phyloP scores from a whole-genome alignment of 129 eudicot genomes.

The Ambrosia artemisiifolia region DNA sequence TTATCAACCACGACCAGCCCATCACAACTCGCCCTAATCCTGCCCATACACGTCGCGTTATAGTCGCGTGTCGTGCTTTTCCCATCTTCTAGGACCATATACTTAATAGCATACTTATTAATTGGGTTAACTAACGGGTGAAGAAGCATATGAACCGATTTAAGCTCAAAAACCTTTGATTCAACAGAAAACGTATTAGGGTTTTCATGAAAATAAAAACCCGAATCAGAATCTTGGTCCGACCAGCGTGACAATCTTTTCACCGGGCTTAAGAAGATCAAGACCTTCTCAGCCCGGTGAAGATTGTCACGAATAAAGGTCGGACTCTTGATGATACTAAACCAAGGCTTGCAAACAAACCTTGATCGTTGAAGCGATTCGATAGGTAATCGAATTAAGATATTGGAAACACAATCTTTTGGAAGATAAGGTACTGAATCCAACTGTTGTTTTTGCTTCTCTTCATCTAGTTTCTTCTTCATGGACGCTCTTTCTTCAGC shows the following conservation, averaged over 20 bases:
- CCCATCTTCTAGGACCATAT: conserved; percentile 34
- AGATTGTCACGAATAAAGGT: conserved; percentile 37
- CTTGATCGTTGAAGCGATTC: conserved; percentile 40
- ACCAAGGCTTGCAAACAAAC: conserved; percentile 62
- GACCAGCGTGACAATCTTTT: conserved; percentile 5
- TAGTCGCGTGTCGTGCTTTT: conserved; percentile 28
- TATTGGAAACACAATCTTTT: conserved; percentile 43
- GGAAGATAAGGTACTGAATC: conserved; percentile 42
- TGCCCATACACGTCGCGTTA: conserved; percentile 43
- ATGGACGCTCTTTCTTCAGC: conserved; percentile 39
- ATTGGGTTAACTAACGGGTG: conserved; percentile 17
- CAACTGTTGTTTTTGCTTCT: conserved; percentile 26
- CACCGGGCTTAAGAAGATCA: conserved; percentile 33
- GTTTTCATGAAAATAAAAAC: conserved; percentile 5
- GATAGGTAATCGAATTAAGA: conserved; percentile 54
- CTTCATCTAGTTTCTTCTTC: conserved; percentile 39
- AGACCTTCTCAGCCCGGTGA: conserved; percentile 35
- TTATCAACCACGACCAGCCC: conserved; percentile 49
- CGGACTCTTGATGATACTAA: conserved; percentile 35
- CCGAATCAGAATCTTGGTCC: background rate
- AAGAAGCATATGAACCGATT: conserved; percentile 22
- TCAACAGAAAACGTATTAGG: conserved; percentile 40
- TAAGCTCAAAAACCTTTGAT: conserved; percentile 26
- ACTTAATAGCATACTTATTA: conserved; percentile 27
- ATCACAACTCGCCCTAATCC: conserved; percentile 46